Evolutionary conservation across 345 rosid species (phyloP).

Genomic region (Eucalyptus dawsonii): DNA sequence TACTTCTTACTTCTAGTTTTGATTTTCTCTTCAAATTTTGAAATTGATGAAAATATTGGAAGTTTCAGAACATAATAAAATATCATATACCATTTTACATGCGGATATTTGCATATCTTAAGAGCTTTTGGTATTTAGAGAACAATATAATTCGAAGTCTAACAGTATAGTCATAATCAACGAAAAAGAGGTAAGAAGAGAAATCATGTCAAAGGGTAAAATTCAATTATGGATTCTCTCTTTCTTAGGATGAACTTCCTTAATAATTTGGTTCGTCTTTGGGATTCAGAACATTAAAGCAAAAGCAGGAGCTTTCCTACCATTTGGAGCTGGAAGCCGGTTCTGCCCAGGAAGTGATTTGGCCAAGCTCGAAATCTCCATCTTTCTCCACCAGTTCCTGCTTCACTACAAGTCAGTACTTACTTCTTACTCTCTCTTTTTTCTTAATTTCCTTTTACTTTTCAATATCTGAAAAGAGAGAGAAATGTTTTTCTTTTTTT

Average conservation of each 20-base stretch:
- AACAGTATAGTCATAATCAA: no score
- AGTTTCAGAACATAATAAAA: no score
- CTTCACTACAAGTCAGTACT: conserved; percentile 23
- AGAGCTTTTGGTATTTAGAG: no score
- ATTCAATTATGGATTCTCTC: neutral
- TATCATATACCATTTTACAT: no score
- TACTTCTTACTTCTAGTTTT: no score
- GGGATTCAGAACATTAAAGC: conserved; percentile 5
- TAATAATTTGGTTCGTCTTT: neutral
- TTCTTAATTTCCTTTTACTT: neutral
- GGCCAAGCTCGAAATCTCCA: conserved; percentile 38
- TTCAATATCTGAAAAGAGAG: neutral
- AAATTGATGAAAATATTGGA: no score
- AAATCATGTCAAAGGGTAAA: neutral
- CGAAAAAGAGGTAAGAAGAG: neutral
- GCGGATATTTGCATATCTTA: no score
- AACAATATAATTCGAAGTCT: no score
- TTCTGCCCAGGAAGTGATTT: conserved; percentile 41
- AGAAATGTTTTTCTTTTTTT: no score
- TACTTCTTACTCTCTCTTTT: neutral
- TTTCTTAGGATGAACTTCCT: neutral
- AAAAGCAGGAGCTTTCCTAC: conserved; percentile 36
- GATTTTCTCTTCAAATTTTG: no score
- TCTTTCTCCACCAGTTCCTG: conserved; percentile 36
- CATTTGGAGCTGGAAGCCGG: conserved; percentile 41